A percentile compares a stretch with the other conserved stretches of the same genome.
These are phyloP conservation scores for Quercus suber DNA, from an alignment of 306 rosid species.

Conservation along the genomic window DNA sequence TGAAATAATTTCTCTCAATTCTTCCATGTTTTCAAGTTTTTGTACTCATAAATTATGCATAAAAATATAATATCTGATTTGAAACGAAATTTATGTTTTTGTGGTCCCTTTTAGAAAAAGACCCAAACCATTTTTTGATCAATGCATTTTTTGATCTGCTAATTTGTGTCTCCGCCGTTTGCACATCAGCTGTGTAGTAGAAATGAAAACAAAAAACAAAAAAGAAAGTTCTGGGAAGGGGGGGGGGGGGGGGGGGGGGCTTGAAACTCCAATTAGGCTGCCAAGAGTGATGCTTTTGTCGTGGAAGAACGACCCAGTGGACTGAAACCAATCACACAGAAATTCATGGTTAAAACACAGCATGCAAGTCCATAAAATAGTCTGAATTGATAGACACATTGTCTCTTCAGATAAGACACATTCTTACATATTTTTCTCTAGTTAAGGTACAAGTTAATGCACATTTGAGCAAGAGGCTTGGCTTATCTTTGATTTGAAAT, in stretches of 20 bases:
- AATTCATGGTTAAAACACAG: conserved; percentile 12
- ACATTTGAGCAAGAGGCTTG: not conserved
- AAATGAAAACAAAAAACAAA: not conserved
- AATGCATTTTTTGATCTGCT: too few species aligned
- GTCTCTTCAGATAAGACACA: not conserved
- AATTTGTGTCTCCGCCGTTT: too few species aligned
- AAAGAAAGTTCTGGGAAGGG: too few species aligned
- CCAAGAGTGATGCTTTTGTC: conserved; percentile 63
- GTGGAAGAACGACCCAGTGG: conserved; percentile 57
- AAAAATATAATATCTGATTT: too few species aligned
- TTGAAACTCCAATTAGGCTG: conserved; percentile 57
- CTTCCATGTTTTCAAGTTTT: too few species aligned
- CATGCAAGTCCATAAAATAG: not conserved
- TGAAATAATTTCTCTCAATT: too few species aligned
- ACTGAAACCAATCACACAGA: conserved; percentile 28
- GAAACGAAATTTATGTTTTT: too few species aligned
- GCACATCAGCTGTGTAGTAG: not conserved
- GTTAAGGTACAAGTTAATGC: not conserved
- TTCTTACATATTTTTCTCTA: not conserved
- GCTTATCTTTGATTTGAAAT: not conserved
- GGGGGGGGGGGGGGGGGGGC: not conserved
- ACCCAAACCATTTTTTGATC: too few species aligned
- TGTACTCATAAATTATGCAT: too few species aligned
- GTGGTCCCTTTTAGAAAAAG: too few species aligned
- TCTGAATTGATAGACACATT: not conserved